These are phyloP conservation scores for Penicillium malachiteum DNA, from an alignment of 495 filamentous ascomycete species.

Conservation along the genomic window DNA sequence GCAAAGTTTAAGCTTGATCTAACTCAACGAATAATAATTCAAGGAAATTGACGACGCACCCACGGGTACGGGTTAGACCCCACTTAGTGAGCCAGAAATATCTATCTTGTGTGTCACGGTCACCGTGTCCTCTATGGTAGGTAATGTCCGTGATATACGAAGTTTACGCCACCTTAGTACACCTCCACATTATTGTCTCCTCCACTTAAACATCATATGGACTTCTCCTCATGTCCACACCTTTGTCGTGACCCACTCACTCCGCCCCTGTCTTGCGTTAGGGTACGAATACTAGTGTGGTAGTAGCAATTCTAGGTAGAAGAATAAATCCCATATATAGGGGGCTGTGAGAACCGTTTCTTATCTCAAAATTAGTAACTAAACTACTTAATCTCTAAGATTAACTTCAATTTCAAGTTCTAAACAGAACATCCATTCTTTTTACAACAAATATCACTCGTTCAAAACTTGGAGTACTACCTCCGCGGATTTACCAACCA, in stretches of 20 bases:
- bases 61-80: background rate
- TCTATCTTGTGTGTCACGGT: background rate
- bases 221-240: background rate
- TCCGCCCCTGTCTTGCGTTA: background rate
- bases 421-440: no score
- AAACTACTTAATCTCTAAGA: no score
- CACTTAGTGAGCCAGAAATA: background rate
- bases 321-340: no score
- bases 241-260: background rate
- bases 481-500: background rate
- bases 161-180: background rate
- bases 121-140: background rate
- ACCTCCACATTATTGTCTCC: background rate
- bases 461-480: background rate
- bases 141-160: background rate
- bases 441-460: background rate
- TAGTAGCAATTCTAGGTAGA: no score
- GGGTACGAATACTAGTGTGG: background rate
- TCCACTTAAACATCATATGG: background rate
- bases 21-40: background rate
- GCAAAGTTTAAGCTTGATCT: background rate
- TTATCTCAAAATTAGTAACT: no score
- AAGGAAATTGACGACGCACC: background rate
- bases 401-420: no score
- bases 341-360: no score